These are phyloP conservation scores for Mycena kentingensis DNA, from an alignment of 768 basidiomycete genomes.

Conservation along the genomic window DNA sequence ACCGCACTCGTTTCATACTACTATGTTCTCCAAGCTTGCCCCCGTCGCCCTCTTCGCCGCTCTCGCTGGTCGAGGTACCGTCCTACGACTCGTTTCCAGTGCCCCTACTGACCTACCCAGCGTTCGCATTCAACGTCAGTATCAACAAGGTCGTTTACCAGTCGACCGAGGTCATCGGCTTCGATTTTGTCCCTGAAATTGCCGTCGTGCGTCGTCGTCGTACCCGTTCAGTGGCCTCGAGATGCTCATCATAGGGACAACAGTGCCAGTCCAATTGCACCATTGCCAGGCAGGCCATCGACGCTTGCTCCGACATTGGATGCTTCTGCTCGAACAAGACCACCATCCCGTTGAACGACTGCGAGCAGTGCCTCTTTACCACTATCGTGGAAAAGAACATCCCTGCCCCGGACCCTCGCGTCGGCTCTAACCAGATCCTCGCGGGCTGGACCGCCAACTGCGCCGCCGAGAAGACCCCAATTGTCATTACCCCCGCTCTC, in stretches of 20 bases:
- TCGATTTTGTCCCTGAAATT: slow-evolving; percentile 36
- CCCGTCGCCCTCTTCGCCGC: slow-evolving; percentile 39
- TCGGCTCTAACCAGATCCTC: slow-evolving; percentile 63
- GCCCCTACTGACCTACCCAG: neutral
- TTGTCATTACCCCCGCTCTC: slow-evolving; percentile 40
- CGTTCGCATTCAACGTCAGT: slow-evolving; percentile 44
- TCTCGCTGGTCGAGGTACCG: slow-evolving; percentile 63
- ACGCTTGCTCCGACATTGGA: slow-evolving; percentile 47
- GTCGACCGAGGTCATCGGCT: slow-evolving; percentile 47
- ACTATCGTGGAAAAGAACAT: slow-evolving; percentile 53
- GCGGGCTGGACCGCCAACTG: slow-evolving; percentile 61
- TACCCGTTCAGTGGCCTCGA: slow-evolving; percentile 10
- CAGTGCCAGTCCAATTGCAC: slow-evolving; percentile 42
- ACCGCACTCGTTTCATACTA: slow-evolving; percentile 23
- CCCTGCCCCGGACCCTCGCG: slow-evolving; percentile 49
- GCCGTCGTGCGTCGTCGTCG: slow-evolving; percentile 33
- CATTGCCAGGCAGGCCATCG: slow-evolving; percentile 25
- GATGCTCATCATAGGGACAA: slow-evolving; percentile 19
- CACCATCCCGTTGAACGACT: slow-evolving; percentile 45
- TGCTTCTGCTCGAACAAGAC: slow-evolving; percentile 58
- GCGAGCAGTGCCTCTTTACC: slow-evolving; percentile 71
- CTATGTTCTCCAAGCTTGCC: slow-evolving; percentile 31
- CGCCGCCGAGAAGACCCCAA: slow-evolving; percentile 34
- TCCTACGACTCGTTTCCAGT: neutral
- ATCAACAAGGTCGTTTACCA: slow-evolving; percentile 41